Evolutionary conservation across 805 yeast species (phyloP).

Genomic region (Starmera caribaea): DNA sequence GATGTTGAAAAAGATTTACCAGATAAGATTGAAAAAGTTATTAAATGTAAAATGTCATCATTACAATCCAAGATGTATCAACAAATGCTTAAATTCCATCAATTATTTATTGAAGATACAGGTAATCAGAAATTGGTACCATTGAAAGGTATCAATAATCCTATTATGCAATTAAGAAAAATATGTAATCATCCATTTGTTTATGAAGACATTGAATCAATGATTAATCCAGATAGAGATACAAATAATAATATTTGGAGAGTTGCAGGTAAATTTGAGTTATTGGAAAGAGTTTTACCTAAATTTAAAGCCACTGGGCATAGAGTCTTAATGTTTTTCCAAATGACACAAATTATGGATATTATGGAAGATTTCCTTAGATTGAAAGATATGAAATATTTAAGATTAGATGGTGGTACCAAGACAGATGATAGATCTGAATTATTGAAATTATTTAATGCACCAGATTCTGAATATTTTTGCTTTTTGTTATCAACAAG

Average conservation of each 20-base stretch:
- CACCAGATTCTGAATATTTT: constrained; percentile 67
- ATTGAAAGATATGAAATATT: constrained; percentile 53
- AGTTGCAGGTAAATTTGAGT: constrained; percentile 72
- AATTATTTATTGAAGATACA: constrained; percentile 57
- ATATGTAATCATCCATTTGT: constrained; percentile 86
- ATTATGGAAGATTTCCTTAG: constrained; percentile 80
- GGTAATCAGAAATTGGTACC: constrained; percentile 45
- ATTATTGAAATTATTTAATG: constrained; percentile 65
- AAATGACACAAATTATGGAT: constrained; percentile 87
- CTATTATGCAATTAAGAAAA: constrained; percentile 78
- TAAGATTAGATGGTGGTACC: constrained; percentile 76
- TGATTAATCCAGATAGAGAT: constrained; percentile 50
- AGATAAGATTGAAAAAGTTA: constrained; percentile 72
- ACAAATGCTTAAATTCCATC: constrained; percentile 68
- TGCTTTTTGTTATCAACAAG: constrained; percentile 74
- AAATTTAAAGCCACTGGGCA: constrained; percentile 69
- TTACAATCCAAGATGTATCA: constrained; percentile 62
- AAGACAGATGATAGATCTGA: constrained; percentile 77
- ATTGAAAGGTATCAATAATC: constrained; percentile 69
- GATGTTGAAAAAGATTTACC: constrained; percentile 86
- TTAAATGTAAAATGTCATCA: constrained; percentile 70
- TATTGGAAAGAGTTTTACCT: constrained; percentile 66
- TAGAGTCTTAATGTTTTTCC: constrained; percentile 73
- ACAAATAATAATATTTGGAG: constrained; percentile 68
- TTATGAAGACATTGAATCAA: constrained; percentile 70